Base-by-base conservation (phyloP, 805 yeast genomes). In the Saccharomyces mikatae region DNA sequence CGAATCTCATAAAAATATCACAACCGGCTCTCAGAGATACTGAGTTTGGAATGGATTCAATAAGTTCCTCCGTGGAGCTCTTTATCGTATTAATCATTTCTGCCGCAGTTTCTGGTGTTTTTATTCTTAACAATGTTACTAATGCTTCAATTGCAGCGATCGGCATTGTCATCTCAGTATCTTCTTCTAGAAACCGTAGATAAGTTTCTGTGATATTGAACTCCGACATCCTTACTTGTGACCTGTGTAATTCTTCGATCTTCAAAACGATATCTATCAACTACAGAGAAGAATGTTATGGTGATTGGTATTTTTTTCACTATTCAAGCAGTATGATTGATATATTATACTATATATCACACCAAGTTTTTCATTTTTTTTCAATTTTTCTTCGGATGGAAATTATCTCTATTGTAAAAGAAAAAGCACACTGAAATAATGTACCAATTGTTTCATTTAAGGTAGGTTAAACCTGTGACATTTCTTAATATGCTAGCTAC, bases 151-250 rank as follows among this genome's bases (percentile, higher is more conserved):
- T 94, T 36, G 99, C 99, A 47, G 99, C 99, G 32, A 94, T 89
- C 1, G 99, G 99, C 97, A 91, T 94, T 5, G 99, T 91, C 83
- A 94, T 88, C 54, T 94, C 98, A n/a, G 88, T 78, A 72, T 94
- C 97, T 51, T 90, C 96, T 61, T 80, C 82, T 58, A 94, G 76
- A 69, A 89, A 90, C 67, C 80, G 80, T 55, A 89, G 77, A 68
- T 94, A 94, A 0, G 92, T 82, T 62, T 81, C 77, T 48, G 85
- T 89, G 61, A 94, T 89, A 69, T 91, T 96, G 67, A 94, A 90
- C 31, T 74, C 77, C 1, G 69, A 48, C 71, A 60, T 60, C 32
- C 9, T 53, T 13, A 3, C n/a, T 22, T 29, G 17, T 47, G 17
- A 9, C 14, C 21, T 17, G 10, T 17, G 44, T 9, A 17, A n/a